Percentiles rank a stretch among this genome's conserved stretches.
phyloP scores from a whole-genome alignment of 208 protist species.

The Angomonas ambiguus region DNA sequence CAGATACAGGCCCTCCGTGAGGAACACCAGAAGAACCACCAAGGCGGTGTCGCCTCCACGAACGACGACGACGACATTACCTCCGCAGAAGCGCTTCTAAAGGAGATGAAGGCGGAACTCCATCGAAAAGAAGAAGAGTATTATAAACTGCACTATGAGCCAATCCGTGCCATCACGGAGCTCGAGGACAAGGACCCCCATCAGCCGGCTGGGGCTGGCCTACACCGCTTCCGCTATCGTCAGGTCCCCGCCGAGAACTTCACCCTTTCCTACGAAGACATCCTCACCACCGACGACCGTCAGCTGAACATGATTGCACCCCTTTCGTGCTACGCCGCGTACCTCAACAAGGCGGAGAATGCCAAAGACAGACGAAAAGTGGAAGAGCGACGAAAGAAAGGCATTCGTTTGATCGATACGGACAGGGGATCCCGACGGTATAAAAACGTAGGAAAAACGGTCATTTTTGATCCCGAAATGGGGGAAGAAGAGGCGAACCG shows the following conservation, averaged over 20 bases:
- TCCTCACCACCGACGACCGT: slow-evolving; percentile 83
- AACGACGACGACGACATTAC: not conserved
- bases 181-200: not conserved
- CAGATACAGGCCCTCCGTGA: slow-evolving; percentile 24
- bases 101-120: slow-evolving; percentile 49
- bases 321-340: slow-evolving; percentile 91
- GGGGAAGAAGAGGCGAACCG: slow-evolving; percentile 42
- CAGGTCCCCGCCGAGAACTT: slow-evolving; percentile 80
- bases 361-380: slow-evolving; percentile 54
- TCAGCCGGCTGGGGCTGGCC: not conserved
- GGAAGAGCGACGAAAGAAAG: slow-evolving; percentile 44
- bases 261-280: slow-evolving; percentile 79
- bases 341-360: slow-evolving; percentile 66
- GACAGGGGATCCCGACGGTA: slow-evolving; percentile 73
- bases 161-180: slow-evolving; percentile 14
- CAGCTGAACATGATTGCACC: slow-evolving; percentile 91
- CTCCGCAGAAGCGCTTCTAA: slow-evolving; percentile 22
- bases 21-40: not conserved
- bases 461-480: slow-evolving; percentile 54
- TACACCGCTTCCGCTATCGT: slow-evolving; percentile 77
- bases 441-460: slow-evolving; percentile 61
- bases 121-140: slow-evolving; percentile 83
- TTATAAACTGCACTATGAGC: slow-evolving; percentile 70
- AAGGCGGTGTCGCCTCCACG: slow-evolving; percentile 18
- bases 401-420: slow-evolving; percentile 66